phyloP scores from a whole-genome alignment of 352 stramenopile genomes.

The Globisporangium paroecandrum region DNA sequence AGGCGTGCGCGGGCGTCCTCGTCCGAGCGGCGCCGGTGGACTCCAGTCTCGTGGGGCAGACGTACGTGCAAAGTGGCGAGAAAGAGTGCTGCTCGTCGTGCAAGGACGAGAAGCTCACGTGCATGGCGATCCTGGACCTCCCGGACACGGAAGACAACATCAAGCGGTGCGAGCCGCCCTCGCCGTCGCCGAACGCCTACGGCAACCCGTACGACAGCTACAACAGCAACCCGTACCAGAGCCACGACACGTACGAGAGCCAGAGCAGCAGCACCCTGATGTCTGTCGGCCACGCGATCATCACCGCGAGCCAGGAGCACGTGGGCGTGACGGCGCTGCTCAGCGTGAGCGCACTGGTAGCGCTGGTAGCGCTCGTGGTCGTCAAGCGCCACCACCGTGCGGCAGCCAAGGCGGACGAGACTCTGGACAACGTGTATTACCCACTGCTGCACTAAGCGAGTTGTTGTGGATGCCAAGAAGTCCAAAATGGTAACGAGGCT shows the following conservation, averaged over 20 bases:
- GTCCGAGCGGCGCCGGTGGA: conserved; percentile 20
- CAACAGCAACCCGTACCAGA: conserved; percentile 14
- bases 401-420: conserved; percentile 15
- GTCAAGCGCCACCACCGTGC: conserved; percentile 34
- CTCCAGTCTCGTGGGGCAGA: conserved; percentile 9
- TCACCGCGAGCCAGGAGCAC: conserved; percentile 28
- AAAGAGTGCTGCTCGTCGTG: conserved; percentile 51
- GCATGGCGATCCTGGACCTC: conserved; percentile 41
- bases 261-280: conserved; percentile 20
- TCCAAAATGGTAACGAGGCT: background rate
- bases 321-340: conserved; percentile 31
- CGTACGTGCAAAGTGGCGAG: conserved; percentile 25
- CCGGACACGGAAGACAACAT: conserved; percentile 39
- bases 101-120: conserved; percentile 23
- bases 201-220: conserved; percentile 20
- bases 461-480: background rate
- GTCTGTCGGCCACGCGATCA: conserved; percentile 18
- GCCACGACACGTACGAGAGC: conserved; percentile 3
- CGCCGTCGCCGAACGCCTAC: conserved; percentile 14
- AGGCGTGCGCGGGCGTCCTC: conserved; percentile 47
- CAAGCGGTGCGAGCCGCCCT: conserved; percentile 48
- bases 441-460: conserved; percentile 45
- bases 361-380: conserved; percentile 49
- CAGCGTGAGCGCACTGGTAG: conserved; percentile 35
- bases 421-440: conserved; percentile 57